phyloP scores from a whole-genome alignment of 140 eudicot genomes.

The Oenanthe javanica region DNA sequence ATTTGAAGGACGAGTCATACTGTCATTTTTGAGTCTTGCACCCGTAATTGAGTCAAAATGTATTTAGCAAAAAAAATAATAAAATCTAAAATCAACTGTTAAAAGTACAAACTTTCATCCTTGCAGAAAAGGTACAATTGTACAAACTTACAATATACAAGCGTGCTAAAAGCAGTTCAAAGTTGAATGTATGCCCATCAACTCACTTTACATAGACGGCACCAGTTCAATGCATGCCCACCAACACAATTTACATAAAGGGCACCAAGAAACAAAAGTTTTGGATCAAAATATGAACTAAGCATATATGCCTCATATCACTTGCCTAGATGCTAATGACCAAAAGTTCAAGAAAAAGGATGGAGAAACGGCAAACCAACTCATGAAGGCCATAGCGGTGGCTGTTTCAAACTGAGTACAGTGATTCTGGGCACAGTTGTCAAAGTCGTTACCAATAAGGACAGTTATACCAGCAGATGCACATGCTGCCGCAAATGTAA shows the following conservation, averaged over 20 bases:
- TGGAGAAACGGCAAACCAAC: slow-evolving; percentile 51
- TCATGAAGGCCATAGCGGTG: slow-evolving; percentile 52
- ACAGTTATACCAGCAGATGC: slow-evolving; percentile 68
- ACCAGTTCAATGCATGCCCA: not conserved
- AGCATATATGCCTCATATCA: not conserved
- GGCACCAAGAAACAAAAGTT: not conserved
- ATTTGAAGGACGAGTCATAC: no score
- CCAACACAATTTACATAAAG: not conserved
- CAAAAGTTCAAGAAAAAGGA: slow-evolving; percentile 57
- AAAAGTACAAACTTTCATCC: not conserved
- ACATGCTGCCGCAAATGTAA: slow-evolving; percentile 63
- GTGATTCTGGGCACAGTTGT: slow-evolving; percentile 44
- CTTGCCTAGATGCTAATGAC: slow-evolving; percentile 48
- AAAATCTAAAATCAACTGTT: no score
- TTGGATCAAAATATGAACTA: not conserved
- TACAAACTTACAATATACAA: not conserved
- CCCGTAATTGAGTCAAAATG: no score
- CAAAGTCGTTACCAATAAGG: slow-evolving; percentile 37
- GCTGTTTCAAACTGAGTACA: slow-evolving; percentile 46
- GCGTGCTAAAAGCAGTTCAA: not conserved
- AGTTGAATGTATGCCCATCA: not conserved
- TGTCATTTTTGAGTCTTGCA: no score
- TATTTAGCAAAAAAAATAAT: no score
- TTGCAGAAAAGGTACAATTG: not conserved
- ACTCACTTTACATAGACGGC: not conserved